Percentiles rank a stretch among this genome's conserved stretches.
These are phyloP conservation scores for Auriscalpium microsporum DNA, from an alignment of 768 basidiomycete genomes.

Conservation along the genomic window DNA sequence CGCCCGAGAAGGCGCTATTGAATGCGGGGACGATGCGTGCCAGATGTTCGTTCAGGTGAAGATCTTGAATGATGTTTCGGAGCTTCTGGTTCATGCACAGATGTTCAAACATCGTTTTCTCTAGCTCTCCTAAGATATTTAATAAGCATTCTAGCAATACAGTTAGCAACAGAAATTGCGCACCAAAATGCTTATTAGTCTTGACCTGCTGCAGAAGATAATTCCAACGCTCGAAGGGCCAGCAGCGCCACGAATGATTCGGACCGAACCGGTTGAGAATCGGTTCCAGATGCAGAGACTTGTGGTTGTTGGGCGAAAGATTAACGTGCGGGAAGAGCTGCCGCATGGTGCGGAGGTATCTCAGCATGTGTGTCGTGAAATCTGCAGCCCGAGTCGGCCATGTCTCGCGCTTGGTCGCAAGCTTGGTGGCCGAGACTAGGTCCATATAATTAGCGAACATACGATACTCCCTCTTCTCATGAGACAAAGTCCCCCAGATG, in stretches of 20 bases:
- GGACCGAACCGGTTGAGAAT: conserved; percentile 28
- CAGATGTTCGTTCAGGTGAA: neutral
- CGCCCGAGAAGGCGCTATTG: neutral
- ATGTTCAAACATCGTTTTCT: conserved; percentile 20
- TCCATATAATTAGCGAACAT: conserved; percentile 20
- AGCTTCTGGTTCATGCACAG: conserved; percentile 22
- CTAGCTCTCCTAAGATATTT: conserved; percentile 22
- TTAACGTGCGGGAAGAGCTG: conserved; percentile 23
- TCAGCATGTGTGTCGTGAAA: conserved; percentile 22
- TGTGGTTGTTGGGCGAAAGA: conserved; percentile 31
- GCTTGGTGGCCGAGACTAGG: conserved; percentile 25
- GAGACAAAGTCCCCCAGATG: conserved; percentile 10
- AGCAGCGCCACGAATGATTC: conserved; percentile 29
- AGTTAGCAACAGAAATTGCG: too few species aligned
- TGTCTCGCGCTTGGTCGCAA: conserved; percentile 20
- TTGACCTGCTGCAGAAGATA: conserved; percentile 22
- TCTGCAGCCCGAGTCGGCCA: conserved; percentile 14
- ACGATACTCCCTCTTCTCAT: neutral
- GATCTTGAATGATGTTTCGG: neutral
- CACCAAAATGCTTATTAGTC: conserved; percentile 27
- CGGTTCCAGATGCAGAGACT: conserved; percentile 29
- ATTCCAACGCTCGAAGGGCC: conserved; percentile 29
- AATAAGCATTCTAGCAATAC: too few species aligned
- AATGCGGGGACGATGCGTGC: neutral
- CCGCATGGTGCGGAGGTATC: conserved; percentile 24